A percentile compares a stretch with the other conserved stretches of the same genome.
Conservation (phyloP, 306 rosid genomes). For the Vigna unguiculata region DNA sequence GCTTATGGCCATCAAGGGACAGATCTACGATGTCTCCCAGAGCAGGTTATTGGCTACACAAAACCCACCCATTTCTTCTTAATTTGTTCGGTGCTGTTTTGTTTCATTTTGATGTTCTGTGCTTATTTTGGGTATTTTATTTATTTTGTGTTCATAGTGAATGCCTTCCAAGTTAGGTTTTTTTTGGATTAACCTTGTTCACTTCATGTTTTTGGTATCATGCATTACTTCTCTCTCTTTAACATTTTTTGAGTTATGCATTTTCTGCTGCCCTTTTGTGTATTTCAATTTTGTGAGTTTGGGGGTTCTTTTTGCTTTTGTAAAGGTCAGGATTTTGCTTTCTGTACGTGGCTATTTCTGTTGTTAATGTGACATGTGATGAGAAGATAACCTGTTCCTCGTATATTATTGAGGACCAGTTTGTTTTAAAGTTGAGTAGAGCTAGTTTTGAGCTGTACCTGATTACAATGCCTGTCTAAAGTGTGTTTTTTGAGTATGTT, state of each 20-base stretch:
- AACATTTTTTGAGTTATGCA: neutral
- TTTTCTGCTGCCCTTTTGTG: slow-evolving; percentile 11
- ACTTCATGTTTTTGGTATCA: neutral
- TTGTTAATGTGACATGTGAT: neutral
- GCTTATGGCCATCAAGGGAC: slow-evolving; percentile 96
- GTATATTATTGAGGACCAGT: neutral
- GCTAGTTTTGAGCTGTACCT: neutral
- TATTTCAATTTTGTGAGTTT: neutral
- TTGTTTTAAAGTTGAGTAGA: neutral
- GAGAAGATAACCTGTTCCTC: neutral
- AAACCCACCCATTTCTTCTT: neutral
- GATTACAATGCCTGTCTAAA: too few relatives aligned
- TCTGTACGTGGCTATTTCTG: neutral
- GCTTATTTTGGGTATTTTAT: slow-evolving; percentile 2
- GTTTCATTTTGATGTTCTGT: neutral
- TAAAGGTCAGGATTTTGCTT: neutral
- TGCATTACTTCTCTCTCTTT: neutral
- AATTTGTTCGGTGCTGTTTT: neutral
- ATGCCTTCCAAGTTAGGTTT: neutral
- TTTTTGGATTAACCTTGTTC: neutral
- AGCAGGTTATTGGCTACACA: slow-evolving; percentile 67
- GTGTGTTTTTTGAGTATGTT: too few relatives aligned
- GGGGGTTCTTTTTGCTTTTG: neutral
- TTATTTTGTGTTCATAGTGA: neutral
- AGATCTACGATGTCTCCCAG: slow-evolving; percentile 98